phyloP scores from a whole-genome alignment of 1,139 yeast species.

The Diutina sp. region DNA sequence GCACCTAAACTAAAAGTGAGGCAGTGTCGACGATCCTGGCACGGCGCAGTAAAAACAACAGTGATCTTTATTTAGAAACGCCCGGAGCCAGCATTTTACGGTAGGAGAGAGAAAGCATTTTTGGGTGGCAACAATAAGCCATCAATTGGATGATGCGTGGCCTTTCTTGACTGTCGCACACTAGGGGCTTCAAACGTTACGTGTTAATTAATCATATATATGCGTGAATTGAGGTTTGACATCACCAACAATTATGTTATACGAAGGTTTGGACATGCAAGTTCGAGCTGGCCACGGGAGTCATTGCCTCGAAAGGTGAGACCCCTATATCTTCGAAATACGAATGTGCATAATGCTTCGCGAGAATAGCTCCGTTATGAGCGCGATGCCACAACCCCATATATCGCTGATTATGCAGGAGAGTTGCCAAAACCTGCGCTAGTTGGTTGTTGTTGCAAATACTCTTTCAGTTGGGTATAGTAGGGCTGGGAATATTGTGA shows the following conservation, averaged over 20 bases:
- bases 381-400: neutral
- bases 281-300: neutral
- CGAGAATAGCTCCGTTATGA: neutral
- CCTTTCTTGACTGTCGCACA: neutral
- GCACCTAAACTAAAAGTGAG: neutral
- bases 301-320: neutral
- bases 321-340: neutral
- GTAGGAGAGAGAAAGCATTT: neutral
- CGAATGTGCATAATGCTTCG: neutral
- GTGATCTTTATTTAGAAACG: neutral
- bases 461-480: conserved; percentile 2
- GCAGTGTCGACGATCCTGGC: neutral
- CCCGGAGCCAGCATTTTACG: neutral
- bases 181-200: neutral
- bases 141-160: neutral
- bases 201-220: neutral
- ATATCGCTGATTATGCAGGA: neutral
- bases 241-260: neutral
- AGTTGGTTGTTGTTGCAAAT: conserved; percentile 19
- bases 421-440: conserved; percentile 24
- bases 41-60: neutral
- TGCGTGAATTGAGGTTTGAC: too few relatives aligned
- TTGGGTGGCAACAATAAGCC: neutral
- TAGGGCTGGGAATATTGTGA: conserved; percentile 1
- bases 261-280: neutral